Evolutionary conservation across 108 stramenopile species (phyloP).

Genomic region (Skeletonema costatum): DNA sequence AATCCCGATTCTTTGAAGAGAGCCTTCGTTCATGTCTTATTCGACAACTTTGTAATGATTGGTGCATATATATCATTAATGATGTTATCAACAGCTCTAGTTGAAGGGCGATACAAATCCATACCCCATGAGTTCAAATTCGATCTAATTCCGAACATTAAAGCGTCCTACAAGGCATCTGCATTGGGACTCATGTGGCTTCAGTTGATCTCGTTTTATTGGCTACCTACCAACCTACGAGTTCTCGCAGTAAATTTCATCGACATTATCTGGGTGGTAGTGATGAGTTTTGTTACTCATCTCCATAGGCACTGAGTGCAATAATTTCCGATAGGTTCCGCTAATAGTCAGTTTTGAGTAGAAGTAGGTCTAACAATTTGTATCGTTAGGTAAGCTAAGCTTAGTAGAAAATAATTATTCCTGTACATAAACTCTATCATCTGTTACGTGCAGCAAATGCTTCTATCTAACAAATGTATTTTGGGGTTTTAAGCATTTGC

Average conservation of each 20-base stretch:
- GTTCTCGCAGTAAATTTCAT: conserved; percentile 48
- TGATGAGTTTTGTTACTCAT: conserved; percentile 51
- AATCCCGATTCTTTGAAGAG: conserved; percentile 1
- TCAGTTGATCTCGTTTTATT: conserved; percentile 49
- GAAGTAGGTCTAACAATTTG: neutral
- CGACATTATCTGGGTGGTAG: conserved; percentile 48
- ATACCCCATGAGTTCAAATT: conserved; percentile 35
- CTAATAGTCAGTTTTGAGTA: neutral
- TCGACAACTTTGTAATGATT: conserved; percentile 50
- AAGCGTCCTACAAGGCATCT: conserved; percentile 37
- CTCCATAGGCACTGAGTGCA: conserved; percentile 37
- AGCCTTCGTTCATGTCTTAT: conserved; percentile 32
- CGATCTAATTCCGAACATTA: conserved; percentile 40
- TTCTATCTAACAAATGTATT: neutral
- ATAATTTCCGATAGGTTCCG: neutral
- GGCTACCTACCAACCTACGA: conserved; percentile 40
- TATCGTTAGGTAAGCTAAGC: neutral
- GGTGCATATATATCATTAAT: conserved; percentile 31
- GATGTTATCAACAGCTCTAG: conserved; percentile 33
- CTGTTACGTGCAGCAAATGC: neutral
- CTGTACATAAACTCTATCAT: neutral
- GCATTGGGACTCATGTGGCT: conserved; percentile 38
- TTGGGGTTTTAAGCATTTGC: neutral
- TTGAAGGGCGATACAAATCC: conserved; percentile 28
- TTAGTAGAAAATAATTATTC: neutral